These are phyloP conservation scores for Bryoerythrophyllum caledonicum DNA, from an alignment of 225 moss, liverwort and hornwort species.

Conservation along the genomic window DNA sequence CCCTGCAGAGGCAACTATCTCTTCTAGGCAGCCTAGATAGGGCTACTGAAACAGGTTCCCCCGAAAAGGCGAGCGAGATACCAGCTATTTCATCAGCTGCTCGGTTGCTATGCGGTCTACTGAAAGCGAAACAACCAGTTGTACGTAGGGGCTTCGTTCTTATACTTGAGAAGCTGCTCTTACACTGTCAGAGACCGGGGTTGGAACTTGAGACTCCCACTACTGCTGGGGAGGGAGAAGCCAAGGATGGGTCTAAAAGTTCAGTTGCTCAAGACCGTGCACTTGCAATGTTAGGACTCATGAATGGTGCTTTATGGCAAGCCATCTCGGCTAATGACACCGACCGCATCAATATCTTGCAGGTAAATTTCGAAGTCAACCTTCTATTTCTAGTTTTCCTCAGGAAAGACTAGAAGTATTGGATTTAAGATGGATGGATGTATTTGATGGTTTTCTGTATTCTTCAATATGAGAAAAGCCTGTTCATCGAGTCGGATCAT, in stretches of 20 bases:
- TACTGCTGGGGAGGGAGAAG: constrained; percentile 58
- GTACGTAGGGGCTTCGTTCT: constrained; percentile 89
- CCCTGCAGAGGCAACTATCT: constrained; percentile 91
- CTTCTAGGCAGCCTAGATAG: constrained; percentile 78
- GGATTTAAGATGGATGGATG: neutral
- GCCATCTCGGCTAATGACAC: constrained; percentile 98
- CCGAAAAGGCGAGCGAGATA: constrained; percentile 53
- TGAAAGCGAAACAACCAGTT: constrained; percentile 86
- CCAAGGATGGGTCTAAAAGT: constrained; percentile 62
- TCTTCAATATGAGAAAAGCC: neutral
- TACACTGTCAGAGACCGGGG: constrained; percentile 96
- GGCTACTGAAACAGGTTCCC: constrained; percentile 55
- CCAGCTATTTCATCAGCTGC: constrained; percentile 92
- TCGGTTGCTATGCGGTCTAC: constrained; percentile 81
- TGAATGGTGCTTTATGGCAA: constrained; percentile 98
- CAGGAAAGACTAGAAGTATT: constrained; percentile 11
- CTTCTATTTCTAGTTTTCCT: constrained; percentile 2
- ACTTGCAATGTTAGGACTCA: constrained; percentile 92
- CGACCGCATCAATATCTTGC: constrained; percentile 88
- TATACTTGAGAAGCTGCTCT: constrained; percentile 81
- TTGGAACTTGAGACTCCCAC: constrained; percentile 71
- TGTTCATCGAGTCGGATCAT: constrained; percentile 10
- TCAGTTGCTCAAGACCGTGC: constrained; percentile 89
- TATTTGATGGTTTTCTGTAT: constrained; percentile 13
- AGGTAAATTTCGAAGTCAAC: constrained; percentile 43